Conservation (phyloP, 2,329 filamentous ascomycete genomes). For the Cladophialophora exuberans region DNA sequence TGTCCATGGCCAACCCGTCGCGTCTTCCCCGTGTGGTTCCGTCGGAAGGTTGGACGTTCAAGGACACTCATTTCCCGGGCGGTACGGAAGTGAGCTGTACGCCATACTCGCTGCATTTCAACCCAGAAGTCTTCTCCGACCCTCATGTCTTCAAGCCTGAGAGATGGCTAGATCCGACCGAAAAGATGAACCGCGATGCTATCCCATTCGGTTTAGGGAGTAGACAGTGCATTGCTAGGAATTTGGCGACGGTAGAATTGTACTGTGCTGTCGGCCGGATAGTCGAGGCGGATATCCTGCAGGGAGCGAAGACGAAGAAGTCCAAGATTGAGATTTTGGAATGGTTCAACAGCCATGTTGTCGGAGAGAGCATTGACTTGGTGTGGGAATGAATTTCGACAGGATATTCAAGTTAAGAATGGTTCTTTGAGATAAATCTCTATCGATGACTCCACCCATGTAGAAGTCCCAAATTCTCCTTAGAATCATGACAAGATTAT, state of each 20-base stretch:
- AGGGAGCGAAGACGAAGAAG: slow-evolving; percentile 46
- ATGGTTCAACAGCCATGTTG: slow-evolving; percentile 60
- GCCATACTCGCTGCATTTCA: slow-evolving; percentile 52
- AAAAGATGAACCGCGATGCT: slow-evolving; percentile 48
- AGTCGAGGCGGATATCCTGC: slow-evolving; percentile 48
- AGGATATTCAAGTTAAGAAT: too few species aligned
- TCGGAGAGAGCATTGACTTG: slow-evolving; percentile 50
- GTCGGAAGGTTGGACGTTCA: slow-evolving; percentile 42
- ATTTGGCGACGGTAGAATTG: slow-evolving; percentile 52
- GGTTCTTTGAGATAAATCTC: too few species aligned
- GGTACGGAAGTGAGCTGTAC: slow-evolving; percentile 52
- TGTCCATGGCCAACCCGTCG: slow-evolving; percentile 57
- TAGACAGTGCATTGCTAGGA: slow-evolving; percentile 55
- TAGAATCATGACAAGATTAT: too few species aligned
- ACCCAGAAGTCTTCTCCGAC: slow-evolving; percentile 48
- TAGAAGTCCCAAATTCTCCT: too few species aligned
- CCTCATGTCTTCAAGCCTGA: slow-evolving; percentile 52
- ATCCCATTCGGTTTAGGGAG: slow-evolving; percentile 56
- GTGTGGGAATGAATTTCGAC: slow-evolving; percentile 30
- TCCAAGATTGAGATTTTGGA: slow-evolving; percentile 55
- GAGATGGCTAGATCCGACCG: slow-evolving; percentile 48
- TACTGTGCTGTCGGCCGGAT: slow-evolving; percentile 48
- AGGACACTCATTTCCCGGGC: slow-evolving; percentile 44
- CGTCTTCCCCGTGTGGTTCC: slow-evolving; percentile 55
- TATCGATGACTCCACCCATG: too few species aligned